Base-by-base conservation (phyloP, 768 basidiomycete genomes). In the Hydnum rufescens region DNA sequence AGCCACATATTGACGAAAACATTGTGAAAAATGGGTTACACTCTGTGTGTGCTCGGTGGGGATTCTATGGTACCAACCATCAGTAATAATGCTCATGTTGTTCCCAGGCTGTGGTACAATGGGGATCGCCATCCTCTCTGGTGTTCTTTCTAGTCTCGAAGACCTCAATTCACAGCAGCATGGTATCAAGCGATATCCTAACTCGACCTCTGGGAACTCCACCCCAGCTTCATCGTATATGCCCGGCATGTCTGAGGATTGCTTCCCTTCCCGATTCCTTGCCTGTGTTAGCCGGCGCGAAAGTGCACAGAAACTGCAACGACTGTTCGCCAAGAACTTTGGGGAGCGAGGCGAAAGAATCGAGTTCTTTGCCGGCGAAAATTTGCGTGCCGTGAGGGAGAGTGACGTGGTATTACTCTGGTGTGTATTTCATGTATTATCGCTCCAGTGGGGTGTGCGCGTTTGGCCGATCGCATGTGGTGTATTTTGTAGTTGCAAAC, bases 401-500 rank as follows among this genome's bases (percentile, higher is more conserved):
- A 71, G 88, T 2, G 80, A 96, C 67, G 86, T 97, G 25, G 68
- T 97, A 26, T 68, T 99, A 44, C 72, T 99, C 22, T 88, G 90
- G 90, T 95, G 57, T 53, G 79, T 58, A 32, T 28, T 13, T 28
- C 26, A 13, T 47, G 1, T 47, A n/a, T n/a, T n/a, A n/a, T n/a
- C n/a, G n/a, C n/a, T n/a, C n/a, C n/a, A n/a, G n/a, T 26, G 5
- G 51, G 4, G n/a, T 51, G 51, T 51, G 8, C 46, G 25, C 25
- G 46, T 23, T 19, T 25, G 42, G n/a, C 25, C 28, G 6, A 3
- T 2, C 18, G 19, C 4, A 16, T 29, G 6, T 22, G 36, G 22
- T n/a, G n/a, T n/a, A n/a, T n/a, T n/a, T n/a, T n/a, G 22, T 58
- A 97, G 92, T 62, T 96, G 89, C 64, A 99, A 99, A 64, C 95